Percentiles rank a stretch among this genome's conserved stretches.
Conservation (phyloP, 768 basidiomycete genomes). For the Fistulinella prunicolor region DNA sequence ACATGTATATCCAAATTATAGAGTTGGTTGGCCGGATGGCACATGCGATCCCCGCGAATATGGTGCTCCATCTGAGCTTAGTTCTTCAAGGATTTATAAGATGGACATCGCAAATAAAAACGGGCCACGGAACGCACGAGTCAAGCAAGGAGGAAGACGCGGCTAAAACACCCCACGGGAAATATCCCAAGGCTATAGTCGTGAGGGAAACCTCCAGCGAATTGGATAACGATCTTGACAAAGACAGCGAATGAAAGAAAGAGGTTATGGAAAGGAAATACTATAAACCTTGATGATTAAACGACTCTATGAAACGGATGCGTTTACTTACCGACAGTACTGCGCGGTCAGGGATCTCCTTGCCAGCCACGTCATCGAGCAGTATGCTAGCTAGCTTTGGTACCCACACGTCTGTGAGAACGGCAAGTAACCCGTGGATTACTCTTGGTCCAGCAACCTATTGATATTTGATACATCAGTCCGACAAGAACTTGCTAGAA, state of each 20-base stretch:
- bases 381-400: constrained; percentile 56
- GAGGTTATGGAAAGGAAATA: constrained; percentile 78
- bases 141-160: constrained; percentile 23
- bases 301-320: not conserved
- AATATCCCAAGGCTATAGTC: constrained; percentile 70
- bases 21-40: constrained; percentile 86
- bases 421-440: constrained; percentile 73
- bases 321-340: constrained; percentile 58
- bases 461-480: constrained; percentile 2
- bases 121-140: constrained; percentile 11
- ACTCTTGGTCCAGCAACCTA: constrained; percentile 75
- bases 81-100: constrained; percentile 33
- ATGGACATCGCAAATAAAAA: constrained; percentile 13
- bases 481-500: constrained; percentile 6
- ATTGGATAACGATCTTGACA: constrained; percentile 89
- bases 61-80: constrained; percentile 36
- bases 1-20: constrained; percentile 79
- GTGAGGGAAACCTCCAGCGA: constrained; percentile 88
- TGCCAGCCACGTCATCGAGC: constrained; percentile 52
- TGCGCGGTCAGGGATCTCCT: constrained; percentile 26
- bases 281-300: constrained; percentile 38
- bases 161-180: constrained; percentile 61
- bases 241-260: constrained; percentile 80
- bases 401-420: constrained; percentile 76
- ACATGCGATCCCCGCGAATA: constrained; percentile 74